A percentile compares a stretch with the other conserved stretches of the same genome.
These are phyloP conservation scores for Onygenales sp. DNA, from an alignment of 2,329 filamentous ascomycete genomes.

Conservation along the genomic window DNA sequence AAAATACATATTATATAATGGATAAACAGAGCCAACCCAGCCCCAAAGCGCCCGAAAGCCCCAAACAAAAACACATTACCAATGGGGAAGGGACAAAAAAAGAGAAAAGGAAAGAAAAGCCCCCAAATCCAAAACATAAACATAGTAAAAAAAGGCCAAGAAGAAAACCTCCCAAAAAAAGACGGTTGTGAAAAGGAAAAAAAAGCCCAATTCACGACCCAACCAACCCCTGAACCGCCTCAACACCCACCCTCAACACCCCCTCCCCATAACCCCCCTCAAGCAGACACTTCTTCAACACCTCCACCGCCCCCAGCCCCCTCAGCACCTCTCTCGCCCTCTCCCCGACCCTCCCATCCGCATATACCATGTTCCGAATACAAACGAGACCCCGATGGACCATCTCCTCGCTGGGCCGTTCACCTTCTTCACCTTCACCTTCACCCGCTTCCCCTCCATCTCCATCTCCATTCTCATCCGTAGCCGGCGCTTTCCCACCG, in stretches of 20 bases:
- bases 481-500: too few species aligned
- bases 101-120: neutral
- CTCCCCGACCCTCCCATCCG: slow-evolving; percentile 56
- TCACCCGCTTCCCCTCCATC: slow-evolving; percentile 23
- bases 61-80: neutral
- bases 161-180: slow-evolving; percentile 2
- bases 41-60: neutral
- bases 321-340: slow-evolving; percentile 52
- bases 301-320: slow-evolving; percentile 54
- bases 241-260: slow-evolving; percentile 61
- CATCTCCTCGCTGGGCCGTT: slow-evolving; percentile 35
- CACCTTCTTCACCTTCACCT: slow-evolving; percentile 41
- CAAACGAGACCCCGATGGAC: slow-evolving; percentile 63
- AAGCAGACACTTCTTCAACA: slow-evolving; percentile 60
- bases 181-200: too few species aligned
- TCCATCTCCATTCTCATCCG: slow-evolving; percentile 41
- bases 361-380: slow-evolving; percentile 61
- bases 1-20: neutral
- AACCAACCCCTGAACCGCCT: slow-evolving; percentile 61
- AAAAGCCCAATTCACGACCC: neutral
- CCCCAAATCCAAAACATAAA: neutral
- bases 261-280: slow-evolving; percentile 58
- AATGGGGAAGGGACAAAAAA: neutral
- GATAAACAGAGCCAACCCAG: neutral
- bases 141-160: slow-evolving; percentile 10